Evolutionary conservation across 805 yeast species (phyloP), one percentile per base, ranked within the genome.

Genomic region (Yamadazyma philogaea): DNA sequence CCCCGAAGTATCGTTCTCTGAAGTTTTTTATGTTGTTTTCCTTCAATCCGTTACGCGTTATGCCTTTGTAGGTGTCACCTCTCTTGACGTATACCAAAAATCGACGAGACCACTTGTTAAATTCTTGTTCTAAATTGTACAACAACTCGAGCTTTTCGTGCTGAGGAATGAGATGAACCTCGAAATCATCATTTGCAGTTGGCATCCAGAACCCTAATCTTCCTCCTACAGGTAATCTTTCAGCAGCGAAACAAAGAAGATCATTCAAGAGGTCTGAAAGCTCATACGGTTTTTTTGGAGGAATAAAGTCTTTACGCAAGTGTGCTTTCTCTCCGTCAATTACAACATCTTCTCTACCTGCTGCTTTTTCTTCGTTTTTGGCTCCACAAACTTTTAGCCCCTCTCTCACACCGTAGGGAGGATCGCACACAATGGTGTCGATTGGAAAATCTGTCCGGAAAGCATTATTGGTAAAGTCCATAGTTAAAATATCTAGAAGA

Each of bases 201-300:
- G 99, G 99, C 93, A 90, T 87, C 99, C 99, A 93, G 61, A 89
- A 90, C 20, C 93, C 87, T 27, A 93, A 70, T 49, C 98, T 70
- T 0, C 97, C 96, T 6, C 78, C 78, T 2, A 79, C 64, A 0
- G 85, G 86, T 41, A 93, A 70, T 52, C 90, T 76, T 11, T 74
- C 69, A 2, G 89, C 79, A 0, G 96, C 76, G 68, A 84, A 93
- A 16, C 71, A 61, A 31, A 93, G 67, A 28, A 93, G 67, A 57
- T 91, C 97, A 52, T 84, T 87, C 30, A 93, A 66, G 50, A 93
- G 67, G 34, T 79, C 68, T 49, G 86, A 87, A 51, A 93, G 72
- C 44, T 85, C 84, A 57, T 88, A 89, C 0, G 96, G 91, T 60
- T 87, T 90, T 58, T 91, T 91, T 0, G 98, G 95, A 20, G 91